These are phyloP conservation scores for Cyclostephanos tholiformis DNA, from an alignment of 108 stramenopile species.

Conservation along the genomic window DNA sequence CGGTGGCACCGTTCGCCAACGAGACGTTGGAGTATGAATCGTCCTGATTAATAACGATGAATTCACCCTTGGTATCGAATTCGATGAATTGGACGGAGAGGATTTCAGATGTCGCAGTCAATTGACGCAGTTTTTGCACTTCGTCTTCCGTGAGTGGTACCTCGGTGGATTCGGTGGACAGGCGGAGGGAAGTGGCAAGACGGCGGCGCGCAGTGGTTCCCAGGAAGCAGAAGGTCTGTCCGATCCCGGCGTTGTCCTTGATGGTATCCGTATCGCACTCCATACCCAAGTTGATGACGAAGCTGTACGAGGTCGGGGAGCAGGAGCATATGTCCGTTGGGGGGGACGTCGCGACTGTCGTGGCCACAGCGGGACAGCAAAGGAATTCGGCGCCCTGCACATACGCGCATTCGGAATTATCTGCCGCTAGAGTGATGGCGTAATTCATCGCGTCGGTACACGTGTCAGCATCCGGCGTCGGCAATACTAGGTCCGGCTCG, in stretches of 20 bases:
- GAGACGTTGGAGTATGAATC: conserved; percentile 22
- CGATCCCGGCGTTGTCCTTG: conserved; percentile 21
- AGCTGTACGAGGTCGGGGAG: conserved; percentile 22
- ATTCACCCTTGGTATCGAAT: conserved; percentile 33
- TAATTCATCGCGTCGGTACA: background rate
- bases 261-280: conserved; percentile 19
- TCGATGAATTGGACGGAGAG: conserved; percentile 36
- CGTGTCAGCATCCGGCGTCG: background rate
- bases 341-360: background rate
- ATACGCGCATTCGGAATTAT: background rate
- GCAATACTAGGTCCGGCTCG: background rate
- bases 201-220: background rate
- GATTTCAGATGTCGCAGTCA: background rate
- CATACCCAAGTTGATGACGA: conserved; percentile 12
- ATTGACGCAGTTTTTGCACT: background rate
- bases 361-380: background rate
- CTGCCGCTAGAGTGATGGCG: background rate
- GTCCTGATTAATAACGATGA: conserved; percentile 43
- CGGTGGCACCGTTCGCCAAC: conserved; percentile 20
- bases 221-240: conserved; percentile 18
- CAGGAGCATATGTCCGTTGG: conserved; percentile 21
- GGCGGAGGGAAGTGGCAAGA: background rate
- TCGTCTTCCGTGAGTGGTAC: background rate
- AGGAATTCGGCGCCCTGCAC: background rate
- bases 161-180: background rate